Percentiles rank a stretch among this genome's conserved stretches.
Conservation (phyloP, 176 grass and related monocot genomes). For the Carex myosuroides region DNA sequence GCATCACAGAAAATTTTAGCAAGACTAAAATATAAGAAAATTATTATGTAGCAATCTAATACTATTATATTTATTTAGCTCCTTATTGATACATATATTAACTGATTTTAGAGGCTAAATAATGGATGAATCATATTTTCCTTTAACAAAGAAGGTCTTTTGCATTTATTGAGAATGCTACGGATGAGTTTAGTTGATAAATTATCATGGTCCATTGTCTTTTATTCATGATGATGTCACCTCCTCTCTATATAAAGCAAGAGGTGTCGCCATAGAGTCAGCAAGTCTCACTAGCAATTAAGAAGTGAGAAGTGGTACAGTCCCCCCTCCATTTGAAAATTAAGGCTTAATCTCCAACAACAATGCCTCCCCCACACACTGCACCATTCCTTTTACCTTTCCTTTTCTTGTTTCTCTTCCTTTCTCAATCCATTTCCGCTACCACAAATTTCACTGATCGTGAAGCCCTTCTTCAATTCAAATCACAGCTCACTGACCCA, state of each 20-base stretch:
- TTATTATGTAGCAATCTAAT: too few relatives aligned
- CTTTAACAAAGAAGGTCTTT: too few relatives aligned
- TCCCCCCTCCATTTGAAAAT: neutral
- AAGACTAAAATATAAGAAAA: too few relatives aligned
- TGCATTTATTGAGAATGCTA: too few relatives aligned
- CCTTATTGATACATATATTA: too few relatives aligned
- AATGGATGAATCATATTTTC: too few relatives aligned
- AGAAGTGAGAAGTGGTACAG: too few relatives aligned
- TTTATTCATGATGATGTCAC: neutral
- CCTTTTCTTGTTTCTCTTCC: neutral
- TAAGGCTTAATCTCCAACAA: too few relatives aligned
- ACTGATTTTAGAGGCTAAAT: too few relatives aligned
- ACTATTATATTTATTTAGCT: too few relatives aligned
- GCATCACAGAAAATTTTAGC: too few relatives aligned
- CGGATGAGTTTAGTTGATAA: neutral
- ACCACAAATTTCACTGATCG: neutral
- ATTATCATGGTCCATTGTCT: neutral
- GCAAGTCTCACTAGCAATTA: neutral
- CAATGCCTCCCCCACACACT: neutral
- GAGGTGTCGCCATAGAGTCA: neutral
- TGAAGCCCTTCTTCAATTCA: constrained; percentile 40
- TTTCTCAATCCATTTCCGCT: constrained; percentile 8
- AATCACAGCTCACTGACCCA: constrained; percentile 35
- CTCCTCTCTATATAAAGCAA: neutral
- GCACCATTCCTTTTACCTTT: neutral